Evolutionary conservation across 257 asterid genomes (phyloP).

Genomic region (Nicotiana tomentosiformis): DNA sequence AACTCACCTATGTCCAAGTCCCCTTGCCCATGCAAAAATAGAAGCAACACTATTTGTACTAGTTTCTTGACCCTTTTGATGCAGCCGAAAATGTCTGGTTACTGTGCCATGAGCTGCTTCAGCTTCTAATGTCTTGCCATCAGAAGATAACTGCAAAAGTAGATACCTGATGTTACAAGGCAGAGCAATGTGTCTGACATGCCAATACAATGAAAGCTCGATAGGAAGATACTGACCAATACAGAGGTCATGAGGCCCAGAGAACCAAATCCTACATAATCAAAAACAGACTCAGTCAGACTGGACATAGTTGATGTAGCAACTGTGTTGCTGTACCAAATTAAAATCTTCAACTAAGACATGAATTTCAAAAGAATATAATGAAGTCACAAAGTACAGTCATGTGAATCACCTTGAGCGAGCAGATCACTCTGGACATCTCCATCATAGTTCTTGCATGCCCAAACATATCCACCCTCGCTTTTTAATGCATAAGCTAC

Average conservation of each 20-base stretch:
- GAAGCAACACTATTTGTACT: conserved; percentile 94
- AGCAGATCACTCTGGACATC: conserved; percentile 96
- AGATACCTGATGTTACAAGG: background rate
- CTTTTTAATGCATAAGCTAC: conserved; percentile 92
- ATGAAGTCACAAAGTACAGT: background rate
- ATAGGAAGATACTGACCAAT: conserved; percentile 44
- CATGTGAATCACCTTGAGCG: conserved; percentile 68
- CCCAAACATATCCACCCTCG: conserved; percentile 96
- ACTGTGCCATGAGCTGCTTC: conserved; percentile 99
- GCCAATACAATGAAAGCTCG: background rate
- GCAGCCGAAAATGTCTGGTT: conserved; percentile 80
- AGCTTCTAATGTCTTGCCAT: conserved; percentile 89
- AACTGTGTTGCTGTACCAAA: background rate
- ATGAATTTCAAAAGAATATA: background rate
- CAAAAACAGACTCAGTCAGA: background rate
- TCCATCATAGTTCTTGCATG: conserved; percentile 95
- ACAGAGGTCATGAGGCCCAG: conserved; percentile 92
- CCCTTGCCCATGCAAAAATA: conserved; percentile 92
- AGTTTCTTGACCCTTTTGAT: conserved; percentile 92
- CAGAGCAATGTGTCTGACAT: background rate
- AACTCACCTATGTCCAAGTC: conserved; percentile 73
- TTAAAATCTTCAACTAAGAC: background rate
- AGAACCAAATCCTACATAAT: conserved; percentile 78
- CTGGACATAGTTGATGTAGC: background rate
- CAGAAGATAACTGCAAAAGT: conserved; percentile 68